A percentile compares a stretch with the other conserved stretches of the same genome.
Conservation (phyloP, 345 rosid species). For the Brassica cretica region DNA sequence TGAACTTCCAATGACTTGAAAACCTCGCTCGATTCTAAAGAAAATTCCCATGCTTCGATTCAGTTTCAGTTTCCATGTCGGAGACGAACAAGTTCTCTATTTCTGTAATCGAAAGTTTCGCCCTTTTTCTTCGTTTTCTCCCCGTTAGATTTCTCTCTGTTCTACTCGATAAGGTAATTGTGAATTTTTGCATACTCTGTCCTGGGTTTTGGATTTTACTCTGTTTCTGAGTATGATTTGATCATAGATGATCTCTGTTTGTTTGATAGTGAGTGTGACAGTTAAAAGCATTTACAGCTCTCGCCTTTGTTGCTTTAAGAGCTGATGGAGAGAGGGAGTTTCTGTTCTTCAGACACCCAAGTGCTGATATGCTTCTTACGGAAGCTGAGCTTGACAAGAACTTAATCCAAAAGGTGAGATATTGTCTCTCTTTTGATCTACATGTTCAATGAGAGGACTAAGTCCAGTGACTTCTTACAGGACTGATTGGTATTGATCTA, state of each 20-base stretch:
- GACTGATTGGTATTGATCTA: no score
- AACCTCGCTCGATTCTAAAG: conserved; percentile 13
- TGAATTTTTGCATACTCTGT: conserved; percentile 21
- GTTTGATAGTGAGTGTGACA: conserved; percentile 17
- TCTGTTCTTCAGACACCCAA: no score
- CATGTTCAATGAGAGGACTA: no score
- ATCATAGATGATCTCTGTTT: conserved; percentile 19
- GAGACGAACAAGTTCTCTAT: conserved; percentile 7
- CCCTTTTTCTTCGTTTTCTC: background rate
- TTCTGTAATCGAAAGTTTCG: background rate
- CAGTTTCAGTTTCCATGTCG: conserved; percentile 11
- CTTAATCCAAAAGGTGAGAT: no score
- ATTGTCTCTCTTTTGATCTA: no score
- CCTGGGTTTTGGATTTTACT: no score
- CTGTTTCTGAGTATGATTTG: conserved; percentile 15
- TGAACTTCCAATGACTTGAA: background rate
- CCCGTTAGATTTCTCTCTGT: conserved; percentile 30
- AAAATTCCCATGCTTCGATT: background rate
- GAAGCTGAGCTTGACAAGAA: no score
- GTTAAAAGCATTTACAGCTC: background rate
- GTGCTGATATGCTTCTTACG: no score
- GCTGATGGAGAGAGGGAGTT: no score
- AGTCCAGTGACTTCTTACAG: no score
- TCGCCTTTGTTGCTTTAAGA: no score
- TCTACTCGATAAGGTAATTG: conserved; percentile 30